Percentiles rank a stretch among this genome's conserved stretches.
Conservation (phyloP, 805 yeast species). For the Grigorovia humatica region DNA sequence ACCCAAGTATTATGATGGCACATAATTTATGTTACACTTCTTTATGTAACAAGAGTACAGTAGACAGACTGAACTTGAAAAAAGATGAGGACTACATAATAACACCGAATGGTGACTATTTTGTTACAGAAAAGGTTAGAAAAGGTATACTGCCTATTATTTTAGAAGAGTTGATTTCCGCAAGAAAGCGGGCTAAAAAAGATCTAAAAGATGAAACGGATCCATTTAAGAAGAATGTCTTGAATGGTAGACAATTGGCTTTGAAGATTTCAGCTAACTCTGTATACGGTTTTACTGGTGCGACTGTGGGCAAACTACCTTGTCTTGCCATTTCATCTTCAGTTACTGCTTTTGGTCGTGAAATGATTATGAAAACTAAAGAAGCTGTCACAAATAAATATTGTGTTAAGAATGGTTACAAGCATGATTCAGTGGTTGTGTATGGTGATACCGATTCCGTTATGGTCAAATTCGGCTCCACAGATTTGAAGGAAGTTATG, state of each 20-base stretch:
- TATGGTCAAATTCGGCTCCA: conserved; percentile 91
- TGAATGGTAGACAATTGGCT: conserved; percentile 96
- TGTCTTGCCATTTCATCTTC: conserved; percentile 94
- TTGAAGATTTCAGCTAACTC: conserved; percentile 95
- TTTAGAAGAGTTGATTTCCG: conserved; percentile 74
- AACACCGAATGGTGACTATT: conserved; percentile 89
- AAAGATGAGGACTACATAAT: conserved; percentile 70
- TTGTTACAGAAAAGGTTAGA: conserved; percentile 58
- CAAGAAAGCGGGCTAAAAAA: conserved; percentile 86
- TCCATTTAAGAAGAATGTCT: conserved; percentile 85
- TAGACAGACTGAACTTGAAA: conserved; percentile 50
- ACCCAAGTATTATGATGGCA: conserved; percentile 99
- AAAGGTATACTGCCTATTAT: conserved; percentile 90
- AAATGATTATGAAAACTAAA: conserved; percentile 90
- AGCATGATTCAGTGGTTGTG: conserved; percentile 80
- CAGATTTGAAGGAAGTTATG: conserved; percentile 78
- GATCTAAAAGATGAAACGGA: conserved; percentile 89
- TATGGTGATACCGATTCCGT: conserved; percentile 99
- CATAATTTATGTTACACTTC: conserved; percentile 96
- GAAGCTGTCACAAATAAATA: conserved; percentile 73
- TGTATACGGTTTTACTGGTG: conserved; percentile 98
- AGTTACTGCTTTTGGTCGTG: conserved; percentile 91
- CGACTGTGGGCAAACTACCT: conserved; percentile 93
- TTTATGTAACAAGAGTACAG: conserved; percentile 55
- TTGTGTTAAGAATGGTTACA: conserved; percentile 69